Evolutionary conservation across 768 basidiomycete species (phyloP).

Genomic region (Lactarius hatsudake): DNA sequence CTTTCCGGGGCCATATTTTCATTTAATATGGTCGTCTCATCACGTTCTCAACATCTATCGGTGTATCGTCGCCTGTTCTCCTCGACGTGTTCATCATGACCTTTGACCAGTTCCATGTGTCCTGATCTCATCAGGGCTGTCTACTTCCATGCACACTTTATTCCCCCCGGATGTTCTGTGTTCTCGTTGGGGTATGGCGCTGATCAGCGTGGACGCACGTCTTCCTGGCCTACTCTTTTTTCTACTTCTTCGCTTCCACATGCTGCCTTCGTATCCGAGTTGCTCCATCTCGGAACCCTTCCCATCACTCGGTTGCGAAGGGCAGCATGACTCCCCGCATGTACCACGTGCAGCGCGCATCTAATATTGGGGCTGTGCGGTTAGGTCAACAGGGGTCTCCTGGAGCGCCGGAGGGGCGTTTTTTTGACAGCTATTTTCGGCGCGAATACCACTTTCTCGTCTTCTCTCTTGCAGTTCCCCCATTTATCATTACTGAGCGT

Average conservation of each 20-base stretch:
- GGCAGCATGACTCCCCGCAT: not conserved
- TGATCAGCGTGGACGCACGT: slow-evolving; percentile 4
- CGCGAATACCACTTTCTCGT: not conserved
- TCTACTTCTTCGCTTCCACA: not conserved
- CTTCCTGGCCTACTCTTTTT: not conserved
- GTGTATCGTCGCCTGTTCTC: not conserved
- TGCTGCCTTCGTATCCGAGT: not conserved
- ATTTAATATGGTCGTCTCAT: not conserved
- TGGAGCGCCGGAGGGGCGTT: slow-evolving; percentile 5
- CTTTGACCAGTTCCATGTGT: not conserved
- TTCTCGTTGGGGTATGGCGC: not conserved
- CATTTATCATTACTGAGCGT: not conserved
- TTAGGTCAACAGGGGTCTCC: slow-evolving; percentile 3
- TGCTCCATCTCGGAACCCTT: slow-evolving; percentile 3
- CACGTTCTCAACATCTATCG: not conserved
- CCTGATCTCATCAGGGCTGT: not conserved
- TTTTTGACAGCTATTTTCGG: not conserved
- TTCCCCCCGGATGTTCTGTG: not conserved
- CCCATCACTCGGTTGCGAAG: not conserved
- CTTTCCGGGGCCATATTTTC: not conserved
- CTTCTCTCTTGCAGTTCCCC: not conserved
- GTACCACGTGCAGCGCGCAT: slow-evolving; percentile 12
- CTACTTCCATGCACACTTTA: not conserved
- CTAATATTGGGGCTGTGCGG: slow-evolving; percentile 6
- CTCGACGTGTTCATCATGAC: not conserved